These are phyloP conservation scores for Metarhizium rileyi DNA, from an alignment of 2,329 filamentous ascomycete species.

Conservation along the genomic window DNA sequence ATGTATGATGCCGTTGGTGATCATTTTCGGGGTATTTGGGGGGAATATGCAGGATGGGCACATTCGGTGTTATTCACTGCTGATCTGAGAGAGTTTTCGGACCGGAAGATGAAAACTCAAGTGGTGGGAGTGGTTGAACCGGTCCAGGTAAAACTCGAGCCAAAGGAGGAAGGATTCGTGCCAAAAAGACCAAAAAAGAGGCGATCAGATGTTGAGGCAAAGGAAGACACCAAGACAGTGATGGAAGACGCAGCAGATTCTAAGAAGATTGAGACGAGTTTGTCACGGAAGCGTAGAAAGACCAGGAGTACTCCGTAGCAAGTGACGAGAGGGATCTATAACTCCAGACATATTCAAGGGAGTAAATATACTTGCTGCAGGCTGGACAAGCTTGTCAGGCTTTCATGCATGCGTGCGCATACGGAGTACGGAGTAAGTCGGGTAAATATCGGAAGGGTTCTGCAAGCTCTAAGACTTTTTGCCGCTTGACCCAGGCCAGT, in stretches of 20 bases:
- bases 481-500: slow-evolving; percentile 14
- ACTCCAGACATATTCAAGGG: neutral
- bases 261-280: slow-evolving; percentile 11
- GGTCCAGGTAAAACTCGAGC: slow-evolving; percentile 1
- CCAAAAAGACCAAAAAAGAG: slow-evolving; percentile 18
- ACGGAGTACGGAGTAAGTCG: slow-evolving; percentile 9
- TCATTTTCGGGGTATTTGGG: slow-evolving; percentile 84
- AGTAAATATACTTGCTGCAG: neutral
- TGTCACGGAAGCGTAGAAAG: slow-evolving; percentile 18
- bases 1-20: slow-evolving; percentile 87
- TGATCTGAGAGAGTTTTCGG: slow-evolving; percentile 76
- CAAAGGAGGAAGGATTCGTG: slow-evolving; percentile 15
- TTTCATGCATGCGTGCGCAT: neutral
- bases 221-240: slow-evolving; percentile 11
- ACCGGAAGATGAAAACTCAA: slow-evolving; percentile 32
- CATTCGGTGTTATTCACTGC: slow-evolving; percentile 96
- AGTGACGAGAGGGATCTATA: neutral
- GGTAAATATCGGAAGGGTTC: slow-evolving; percentile 23
- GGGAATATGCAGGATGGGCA: slow-evolving; percentile 90
- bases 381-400: neutral
- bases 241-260: slow-evolving; percentile 14
- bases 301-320: slow-evolving; percentile 9
- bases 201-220: slow-evolving; percentile 11
- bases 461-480: slow-evolving; percentile 18
- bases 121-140: neutral